Base-by-base conservation (phyloP, 75 land plant genomes). In the Selaginella moellendorffii region DNA sequence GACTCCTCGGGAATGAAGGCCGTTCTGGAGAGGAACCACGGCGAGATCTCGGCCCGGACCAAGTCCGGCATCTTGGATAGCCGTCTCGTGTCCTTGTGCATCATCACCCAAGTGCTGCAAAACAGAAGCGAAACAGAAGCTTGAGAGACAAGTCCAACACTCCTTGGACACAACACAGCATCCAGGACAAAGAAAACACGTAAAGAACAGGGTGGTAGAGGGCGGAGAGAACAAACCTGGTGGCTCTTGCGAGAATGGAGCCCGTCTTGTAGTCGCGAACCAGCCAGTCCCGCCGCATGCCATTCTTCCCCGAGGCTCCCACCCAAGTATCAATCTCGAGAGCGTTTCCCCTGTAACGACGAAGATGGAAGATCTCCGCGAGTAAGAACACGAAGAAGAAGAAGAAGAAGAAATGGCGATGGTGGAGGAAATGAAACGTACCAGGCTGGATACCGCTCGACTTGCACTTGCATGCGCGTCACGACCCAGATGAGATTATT, bases 241-340 rank as follows among this genome's bases (percentile, higher is more conserved):
- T 84, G 18, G 88, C 92, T 66, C 81, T 65, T 31, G 83, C 75
- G 8, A 84, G 73, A 27, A 82, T 68, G 20, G 74, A 52, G 17
- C 78, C 77, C 27, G 88, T 76, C 24, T 65, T 67, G 52, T 64
- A 70, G 62, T 84, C 85, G 19, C 88, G 74, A 1, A 87, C 80
- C 27, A 84, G 62, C 78, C 81, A 87, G 61, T 87, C 88, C 9
- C 92, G 74, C 9, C 85, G 76, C 85, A 87, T 76, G 9, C 84
- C 80, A 65, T 87, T 87, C 63, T 87, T 87, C 9, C 92, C 88
- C 0, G 78, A 70, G 29, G 77, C 71, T 28, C 67, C 80, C 18
- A 87, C 84, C 92, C 92, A 87, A 0, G 92, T 79, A 63, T 87
- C 92, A 18, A 87, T 84, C 66, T 87, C 81, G 26, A 84, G 79